Base-by-base conservation (phyloP, 1,284 basidiomycete species). In the Ustilago hordei region DNA sequence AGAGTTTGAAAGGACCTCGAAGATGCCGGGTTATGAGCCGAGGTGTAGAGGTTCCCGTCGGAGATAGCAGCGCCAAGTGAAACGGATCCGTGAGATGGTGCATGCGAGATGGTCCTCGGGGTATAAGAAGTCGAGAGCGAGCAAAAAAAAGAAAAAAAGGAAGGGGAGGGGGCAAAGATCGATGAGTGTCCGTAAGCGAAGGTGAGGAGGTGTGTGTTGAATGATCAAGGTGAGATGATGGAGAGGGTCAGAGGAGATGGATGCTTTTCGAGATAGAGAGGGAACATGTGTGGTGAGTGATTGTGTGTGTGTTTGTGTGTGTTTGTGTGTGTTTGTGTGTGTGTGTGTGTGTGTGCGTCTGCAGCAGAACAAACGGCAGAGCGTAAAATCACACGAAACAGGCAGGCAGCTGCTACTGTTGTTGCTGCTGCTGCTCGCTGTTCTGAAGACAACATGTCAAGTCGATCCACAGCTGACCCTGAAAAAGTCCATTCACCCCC, bases 401-500 rank as follows among this genome's bases (percentile, higher is more conserved):
- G 28, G 4, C 38, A 17, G 38, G 28, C 12, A 32, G 28, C 48
- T 50, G 48, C 48, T 13, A 31, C 28, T 50, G 48, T n/a, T n/a
- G n/a, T n/a, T n/a, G 28, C 48, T 50, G 48, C 48, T 13, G 48
- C 28, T 50, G 48, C 48, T 48, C 23, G 45, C 48, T 50, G 28
- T 50, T 31, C 15, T 32, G 48, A 50, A 50, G 31, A 28, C 48
- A 50, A 28, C 48, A 50, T 50, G 48, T 50, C 48, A 50, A 28
- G 48, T 45, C 43, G 43, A 45, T 45, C 43, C 43, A 45, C 43
- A 19, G n/a, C 39, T 17, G 39, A 41, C 39, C 39, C 39, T 41
- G 39, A 41, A 41, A 43, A 28, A 28, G 23, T 28, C 3, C 23
- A 3, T 28, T 3, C 23, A 39, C 15, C 38, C 38, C 38, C 13